Evolutionary conservation across 768 basidiomycete genomes (phyloP).

Genomic region (Kwoniella sp.): DNA sequence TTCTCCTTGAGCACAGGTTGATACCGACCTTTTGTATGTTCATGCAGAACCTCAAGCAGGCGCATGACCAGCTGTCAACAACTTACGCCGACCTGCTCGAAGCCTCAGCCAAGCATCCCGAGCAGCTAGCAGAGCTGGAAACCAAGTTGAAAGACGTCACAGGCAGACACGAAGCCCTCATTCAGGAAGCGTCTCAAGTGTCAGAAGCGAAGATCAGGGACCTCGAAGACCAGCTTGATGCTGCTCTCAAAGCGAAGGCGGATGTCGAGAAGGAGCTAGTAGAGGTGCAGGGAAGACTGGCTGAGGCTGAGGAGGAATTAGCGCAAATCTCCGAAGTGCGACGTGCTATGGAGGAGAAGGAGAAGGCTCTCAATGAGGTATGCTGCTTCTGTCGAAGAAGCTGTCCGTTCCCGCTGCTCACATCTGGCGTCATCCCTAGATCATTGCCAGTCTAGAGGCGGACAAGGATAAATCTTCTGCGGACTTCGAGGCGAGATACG

Average conservation of each 20-base stretch:
- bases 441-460: slow-evolving; percentile 20
- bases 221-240: slow-evolving; percentile 5
- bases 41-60: background rate
- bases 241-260: slow-evolving; percentile 3
- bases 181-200: background rate
- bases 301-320: slow-evolving; percentile 17
- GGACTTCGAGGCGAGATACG: slow-evolving; percentile 19
- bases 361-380: slow-evolving; percentile 20
- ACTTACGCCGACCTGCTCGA: slow-evolving; percentile 21
- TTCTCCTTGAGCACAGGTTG: background rate
- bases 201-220: slow-evolving; percentile 13
- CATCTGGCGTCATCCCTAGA: no score
- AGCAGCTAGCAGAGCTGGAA: slow-evolving; percentile 19
- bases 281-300: slow-evolving; percentile 4
- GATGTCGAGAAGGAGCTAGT: slow-evolving; percentile 6
- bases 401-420: no score
- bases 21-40: background rate
- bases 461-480: slow-evolving; percentile 11
- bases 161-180: slow-evolving; percentile 19
- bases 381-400: slow-evolving; percentile 9
- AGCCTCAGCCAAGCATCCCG: slow-evolving; percentile 18
- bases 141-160: slow-evolving; percentile 13
- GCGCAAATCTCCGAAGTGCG: slow-evolving; percentile 5
- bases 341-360: slow-evolving; percentile 14
- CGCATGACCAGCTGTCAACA: slow-evolving; percentile 26